Percentiles rank a stretch among this genome's conserved stretches.
phyloP scores from a whole-genome alignment of 2,329 filamentous ascomycete species.

The Polytolypa hystricis region DNA sequence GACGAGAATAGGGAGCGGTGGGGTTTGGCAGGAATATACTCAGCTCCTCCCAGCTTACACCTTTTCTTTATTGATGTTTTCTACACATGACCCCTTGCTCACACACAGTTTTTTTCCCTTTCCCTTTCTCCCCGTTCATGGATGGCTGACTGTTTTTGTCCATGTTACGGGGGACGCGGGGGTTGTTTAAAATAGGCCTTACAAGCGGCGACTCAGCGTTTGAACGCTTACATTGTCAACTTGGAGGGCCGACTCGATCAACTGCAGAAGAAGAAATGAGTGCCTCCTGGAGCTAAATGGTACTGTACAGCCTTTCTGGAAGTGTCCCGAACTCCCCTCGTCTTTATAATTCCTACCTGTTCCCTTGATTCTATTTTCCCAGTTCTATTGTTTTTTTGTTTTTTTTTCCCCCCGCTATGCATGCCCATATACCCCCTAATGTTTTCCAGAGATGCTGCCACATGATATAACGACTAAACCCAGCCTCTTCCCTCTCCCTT shows the following conservation, averaged over 20 bases:
- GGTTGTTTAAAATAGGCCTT: conserved; percentile 54
- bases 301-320: conserved; percentile 2
- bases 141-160: too few species aligned
- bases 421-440: too few species aligned
- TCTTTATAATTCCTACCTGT: conserved; percentile 8
- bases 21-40: too few species aligned
- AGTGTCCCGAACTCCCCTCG: neutral
- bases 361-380: too few species aligned
- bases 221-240: conserved; percentile 71
- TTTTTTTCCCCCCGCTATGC: too few species aligned
- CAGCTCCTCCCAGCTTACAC: neutral
- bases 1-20: too few species aligned
- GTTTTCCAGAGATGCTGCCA: too few species aligned
- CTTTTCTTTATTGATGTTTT: neutral
- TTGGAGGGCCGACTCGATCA: conserved; percentile 70
- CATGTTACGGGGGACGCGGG: too few species aligned
- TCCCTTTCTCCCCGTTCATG: neutral
- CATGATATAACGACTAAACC: too few species aligned
- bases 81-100: neutral
- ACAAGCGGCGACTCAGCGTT: conserved; percentile 73
- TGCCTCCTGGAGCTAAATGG: conserved; percentile 1
- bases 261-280: conserved; percentile 55
- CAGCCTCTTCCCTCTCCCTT: too few species aligned
- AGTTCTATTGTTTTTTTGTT: too few species aligned
- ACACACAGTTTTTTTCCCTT: neutral